These are phyloP conservation scores for Drosera spatulata DNA, from an alignment of 179 eudicot species.

Conservation along the genomic window DNA sequence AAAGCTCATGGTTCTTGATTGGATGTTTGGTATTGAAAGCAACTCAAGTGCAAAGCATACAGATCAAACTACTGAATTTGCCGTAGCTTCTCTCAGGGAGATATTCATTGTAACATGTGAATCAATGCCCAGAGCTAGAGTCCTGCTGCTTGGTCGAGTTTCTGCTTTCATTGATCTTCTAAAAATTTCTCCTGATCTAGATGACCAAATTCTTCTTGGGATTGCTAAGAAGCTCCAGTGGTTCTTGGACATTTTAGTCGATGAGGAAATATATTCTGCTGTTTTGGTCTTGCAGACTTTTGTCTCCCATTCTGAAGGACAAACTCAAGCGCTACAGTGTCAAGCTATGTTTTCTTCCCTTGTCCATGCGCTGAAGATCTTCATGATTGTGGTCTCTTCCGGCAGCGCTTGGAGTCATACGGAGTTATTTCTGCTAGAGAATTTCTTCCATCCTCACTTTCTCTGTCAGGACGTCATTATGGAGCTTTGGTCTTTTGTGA, in stretches of 20 bases:
- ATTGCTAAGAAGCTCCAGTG: slow-evolving; percentile 60
- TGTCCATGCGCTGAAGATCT: slow-evolving; percentile 64
- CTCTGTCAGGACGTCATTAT: slow-evolving; percentile 70
- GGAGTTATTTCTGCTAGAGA: slow-evolving; percentile 56
- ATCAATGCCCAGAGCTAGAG: slow-evolving; percentile 32
- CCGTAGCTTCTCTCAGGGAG: slow-evolving; percentile 16
- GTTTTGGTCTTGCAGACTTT: slow-evolving; percentile 46
- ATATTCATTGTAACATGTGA: slow-evolving; percentile 38
- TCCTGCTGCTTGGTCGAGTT: slow-evolving; percentile 38
- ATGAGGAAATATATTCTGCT: slow-evolving; percentile 55
- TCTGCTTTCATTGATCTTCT: slow-evolving; percentile 63
- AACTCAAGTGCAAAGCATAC: slow-evolving; percentile 8
- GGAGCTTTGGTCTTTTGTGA: slow-evolving; percentile 82
- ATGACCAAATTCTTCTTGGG: slow-evolving; percentile 42
- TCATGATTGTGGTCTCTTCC: slow-evolving; percentile 52
- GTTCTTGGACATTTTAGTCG: slow-evolving; percentile 41
- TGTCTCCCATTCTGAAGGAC: slow-evolving; percentile 31
- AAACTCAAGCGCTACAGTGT: slow-evolving; percentile 34
- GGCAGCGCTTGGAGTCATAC: slow-evolving; percentile 54
- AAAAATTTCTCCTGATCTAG: slow-evolving; percentile 53
- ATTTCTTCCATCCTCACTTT: slow-evolving; percentile 76
- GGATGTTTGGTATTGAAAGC: slow-evolving; percentile 40
- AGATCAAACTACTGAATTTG: slow-evolving; percentile 15
- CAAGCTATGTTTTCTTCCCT: slow-evolving; percentile 43
- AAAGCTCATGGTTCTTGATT: slow-evolving; percentile 56